These are phyloP conservation scores for Wickerhamiella azymoides DNA, from an alignment of 805 yeast species.

Conservation along the genomic window DNA sequence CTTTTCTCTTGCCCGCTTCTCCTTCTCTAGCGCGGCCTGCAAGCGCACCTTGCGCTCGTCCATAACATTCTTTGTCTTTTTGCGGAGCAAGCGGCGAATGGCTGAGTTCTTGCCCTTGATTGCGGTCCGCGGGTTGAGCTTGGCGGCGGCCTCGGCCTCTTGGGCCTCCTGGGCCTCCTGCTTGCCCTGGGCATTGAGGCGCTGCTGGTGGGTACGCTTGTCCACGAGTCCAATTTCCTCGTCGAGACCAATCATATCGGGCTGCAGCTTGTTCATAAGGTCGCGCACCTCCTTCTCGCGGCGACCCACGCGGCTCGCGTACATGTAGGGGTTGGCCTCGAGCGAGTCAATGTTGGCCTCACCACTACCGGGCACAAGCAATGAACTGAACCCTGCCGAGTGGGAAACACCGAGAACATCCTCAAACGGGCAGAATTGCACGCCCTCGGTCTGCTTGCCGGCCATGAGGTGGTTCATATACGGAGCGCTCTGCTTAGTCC, in stretches of 20 bases:
- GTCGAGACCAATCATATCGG: constrained; percentile 85
- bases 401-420: constrained; percentile 92
- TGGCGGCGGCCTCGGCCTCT: constrained; percentile 35
- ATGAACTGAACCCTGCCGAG: constrained; percentile 58
- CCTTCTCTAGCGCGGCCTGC: constrained; percentile 58
- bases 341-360: constrained; percentile 94
- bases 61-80: constrained; percentile 70
- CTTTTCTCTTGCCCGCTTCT: constrained; percentile 33
- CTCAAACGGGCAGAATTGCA: constrained; percentile 82
- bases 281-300: constrained; percentile 83
- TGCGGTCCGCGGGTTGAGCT: constrained; percentile 49
- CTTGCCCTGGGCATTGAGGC: constrained; percentile 41
- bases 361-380: constrained; percentile 92
- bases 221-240: constrained; percentile 84
- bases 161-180: constrained; percentile 30
- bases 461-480: constrained; percentile 85
- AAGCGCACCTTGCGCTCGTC: constrained; percentile 72
- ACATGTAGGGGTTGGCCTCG: constrained; percentile 87
- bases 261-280: constrained; percentile 72
- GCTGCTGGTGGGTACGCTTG: constrained; percentile 44
- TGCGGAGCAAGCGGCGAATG: constrained; percentile 63
- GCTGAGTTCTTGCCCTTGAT: constrained; percentile 73
- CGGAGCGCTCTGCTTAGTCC: constrained; percentile 66
- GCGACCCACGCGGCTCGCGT: constrained; percentile 82
- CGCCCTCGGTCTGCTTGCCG: constrained; percentile 54